Base-by-base conservation (phyloP, 2,329 filamentous ascomycete species). In the Rhynchosporium secalis region DNA sequence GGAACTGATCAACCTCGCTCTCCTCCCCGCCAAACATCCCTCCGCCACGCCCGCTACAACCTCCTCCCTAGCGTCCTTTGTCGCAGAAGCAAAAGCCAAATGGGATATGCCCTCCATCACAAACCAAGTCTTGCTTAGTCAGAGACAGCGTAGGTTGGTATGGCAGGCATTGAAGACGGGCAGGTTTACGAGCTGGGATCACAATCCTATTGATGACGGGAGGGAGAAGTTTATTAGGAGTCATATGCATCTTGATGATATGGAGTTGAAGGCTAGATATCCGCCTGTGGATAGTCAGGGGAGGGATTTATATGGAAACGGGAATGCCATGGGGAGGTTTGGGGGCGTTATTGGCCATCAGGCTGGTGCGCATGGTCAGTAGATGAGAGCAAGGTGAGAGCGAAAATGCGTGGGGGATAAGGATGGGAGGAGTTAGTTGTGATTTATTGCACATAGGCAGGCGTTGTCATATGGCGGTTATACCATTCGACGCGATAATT, bases 101-200 rank as follows among this genome's bases (percentile, higher is more conserved):
- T 97, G 93, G 93, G 84, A 97, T 73, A 89, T 96, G 73, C 81
- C 88, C 47, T 78, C 80, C 65, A 94, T 97, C 70, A 92, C 90
- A 4, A 76, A 85, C 59, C 83, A 90, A 58, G 91, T 95, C 1
- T 76, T 96, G 8, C 77, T 81, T 45, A 92, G 89, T 49, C 93
- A 97, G 79, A 87, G 92, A 47, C 87, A 88, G 72, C 85, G 93
- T 13, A 84, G 88, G 56, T 77, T 96, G 8, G 89, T 92, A 31
- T 96, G 91, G 87, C 84, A 84, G 46, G 91, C 93, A 0, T 80
- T 97, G 66, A 90, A 86, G 73, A 78, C 87, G 75, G 93, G 92
- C 60, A 80, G 80, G 41, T 92, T 91, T 69, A 89, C 90, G 45
- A 84, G 86, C 73, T 97, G 93, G 93, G 93, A 97, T 76, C 90